These are phyloP conservation scores for Colletotrichum orchidophilum DNA, from an alignment of 2,329 filamentous ascomycete genomes.

Conservation along the genomic window DNA sequence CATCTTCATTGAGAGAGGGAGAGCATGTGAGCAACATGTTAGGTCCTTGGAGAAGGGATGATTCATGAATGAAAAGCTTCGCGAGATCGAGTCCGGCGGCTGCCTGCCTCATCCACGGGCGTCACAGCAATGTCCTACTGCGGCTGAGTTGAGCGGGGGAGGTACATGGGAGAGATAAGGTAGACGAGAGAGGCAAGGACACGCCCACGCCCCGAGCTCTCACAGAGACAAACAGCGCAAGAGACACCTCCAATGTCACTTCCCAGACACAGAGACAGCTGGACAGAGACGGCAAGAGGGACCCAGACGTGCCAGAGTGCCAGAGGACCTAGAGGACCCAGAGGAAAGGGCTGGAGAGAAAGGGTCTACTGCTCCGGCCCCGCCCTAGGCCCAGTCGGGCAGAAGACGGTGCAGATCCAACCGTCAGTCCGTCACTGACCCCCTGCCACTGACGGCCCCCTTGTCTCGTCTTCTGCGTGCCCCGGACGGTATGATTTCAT, in stretches of 20 bases:
- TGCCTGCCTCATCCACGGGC: background rate
- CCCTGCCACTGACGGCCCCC: background rate
- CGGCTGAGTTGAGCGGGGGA: background rate
- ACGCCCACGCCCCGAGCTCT: background rate
- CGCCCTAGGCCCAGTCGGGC: conserved; percentile 12
- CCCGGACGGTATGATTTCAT: conserved; percentile 32
- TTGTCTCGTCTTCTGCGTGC: conserved; percentile 8
- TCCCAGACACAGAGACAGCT: background rate
- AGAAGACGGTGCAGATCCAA: conserved; percentile 14
- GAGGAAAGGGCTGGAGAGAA: background rate
- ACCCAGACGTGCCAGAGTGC: too few relatives aligned
- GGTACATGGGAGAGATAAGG: background rate
- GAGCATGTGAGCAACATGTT: background rate
- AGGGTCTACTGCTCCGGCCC: conserved; percentile 15
- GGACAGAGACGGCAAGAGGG: background rate
- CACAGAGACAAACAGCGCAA: background rate
- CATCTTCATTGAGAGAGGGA: conserved; percentile 6
- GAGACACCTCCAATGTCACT: background rate
- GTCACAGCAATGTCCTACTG: background rate
- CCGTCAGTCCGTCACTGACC: background rate
- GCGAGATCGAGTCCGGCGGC: background rate
- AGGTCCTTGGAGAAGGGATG: background rate
- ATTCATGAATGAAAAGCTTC: background rate
- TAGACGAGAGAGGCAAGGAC: background rate
- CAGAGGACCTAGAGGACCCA: too few relatives aligned